phyloP scores from a whole-genome alignment of 2,329 filamentous ascomycete genomes.

The Metarhizium guizhouense region DNA sequence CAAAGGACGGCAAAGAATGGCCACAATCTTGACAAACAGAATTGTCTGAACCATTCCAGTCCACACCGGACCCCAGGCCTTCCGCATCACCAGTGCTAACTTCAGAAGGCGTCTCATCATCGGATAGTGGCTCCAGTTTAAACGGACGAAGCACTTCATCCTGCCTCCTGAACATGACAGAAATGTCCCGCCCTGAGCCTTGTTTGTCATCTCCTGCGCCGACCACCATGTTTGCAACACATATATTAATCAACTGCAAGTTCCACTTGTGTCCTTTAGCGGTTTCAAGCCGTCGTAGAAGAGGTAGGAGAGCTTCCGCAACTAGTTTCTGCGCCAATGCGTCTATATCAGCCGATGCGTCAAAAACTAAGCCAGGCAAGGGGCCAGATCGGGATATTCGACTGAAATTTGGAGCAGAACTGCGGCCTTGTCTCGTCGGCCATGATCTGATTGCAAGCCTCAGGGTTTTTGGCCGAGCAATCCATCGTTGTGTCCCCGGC shows the following conservation, averaged over 20 bases:
- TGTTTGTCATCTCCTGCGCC: conserved; percentile 40
- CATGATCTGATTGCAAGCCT: conserved; percentile 68
- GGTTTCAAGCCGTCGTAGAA: conserved; percentile 68
- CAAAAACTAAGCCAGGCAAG: conserved; percentile 67
- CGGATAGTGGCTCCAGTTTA: conserved; percentile 35
- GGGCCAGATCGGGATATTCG: conserved; percentile 69
- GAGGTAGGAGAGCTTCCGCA: conserved; percentile 54
- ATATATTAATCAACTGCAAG: conserved; percentile 75
- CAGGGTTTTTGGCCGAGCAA: conserved; percentile 72
- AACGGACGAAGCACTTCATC: conserved; percentile 61
- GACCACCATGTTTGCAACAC: conserved; percentile 73
- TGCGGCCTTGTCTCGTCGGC: conserved; percentile 22
- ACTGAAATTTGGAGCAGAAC: conserved; percentile 49
- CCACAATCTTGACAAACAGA: conserved; percentile 39
- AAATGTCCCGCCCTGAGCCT: conserved; percentile 66
- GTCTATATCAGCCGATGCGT: conserved; percentile 46
- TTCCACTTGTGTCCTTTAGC: conserved; percentile 63
- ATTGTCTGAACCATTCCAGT: conserved; percentile 23
- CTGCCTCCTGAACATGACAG: conserved; percentile 72
- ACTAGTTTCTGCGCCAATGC: conserved; percentile 60
- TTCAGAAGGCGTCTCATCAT: conserved; percentile 14
- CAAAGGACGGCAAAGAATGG: conserved; percentile 46
- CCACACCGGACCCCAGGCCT: conserved; percentile 11
- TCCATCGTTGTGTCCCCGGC: conserved; percentile 45
- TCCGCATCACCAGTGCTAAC: conserved; percentile 14